These are phyloP conservation scores for Blastobotrys ciferrii DNA, from an alignment of 1,139 yeast species.

Conservation along the genomic window DNA sequence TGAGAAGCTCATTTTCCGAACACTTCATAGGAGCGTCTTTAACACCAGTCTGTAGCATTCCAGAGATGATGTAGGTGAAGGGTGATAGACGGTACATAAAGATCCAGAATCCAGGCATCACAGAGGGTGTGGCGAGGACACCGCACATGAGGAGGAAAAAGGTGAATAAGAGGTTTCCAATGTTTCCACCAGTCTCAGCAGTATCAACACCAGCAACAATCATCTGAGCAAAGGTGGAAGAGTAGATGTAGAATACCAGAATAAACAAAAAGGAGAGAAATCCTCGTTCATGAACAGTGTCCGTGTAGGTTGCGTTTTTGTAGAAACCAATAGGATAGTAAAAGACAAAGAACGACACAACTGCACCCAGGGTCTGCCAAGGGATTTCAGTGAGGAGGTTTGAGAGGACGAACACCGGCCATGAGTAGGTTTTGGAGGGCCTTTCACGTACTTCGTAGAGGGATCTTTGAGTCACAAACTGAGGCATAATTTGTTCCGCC, in stretches of 20 bases:
- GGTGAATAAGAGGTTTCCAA: slow-evolving; percentile 61
- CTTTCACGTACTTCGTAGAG: slow-evolving; percentile 89
- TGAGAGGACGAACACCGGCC: slow-evolving; percentile 60
- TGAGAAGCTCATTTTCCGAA: slow-evolving; percentile 48
- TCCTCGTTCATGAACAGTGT: slow-evolving; percentile 56
- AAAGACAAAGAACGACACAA: slow-evolving; percentile 68
- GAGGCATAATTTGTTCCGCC: slow-evolving; percentile 72
- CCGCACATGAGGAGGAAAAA: slow-evolving; percentile 78
- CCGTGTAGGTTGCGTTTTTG: slow-evolving; percentile 43
- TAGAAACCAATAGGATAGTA: slow-evolving; percentile 73
- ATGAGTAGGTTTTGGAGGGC: slow-evolving; percentile 63
- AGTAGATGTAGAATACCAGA: slow-evolving; percentile 55
- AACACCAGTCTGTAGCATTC: slow-evolving; percentile 51
- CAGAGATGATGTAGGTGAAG: slow-evolving; percentile 63
- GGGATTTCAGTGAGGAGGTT: slow-evolving; percentile 75
- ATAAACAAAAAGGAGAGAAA: slow-evolving; percentile 63
- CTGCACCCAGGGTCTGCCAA: slow-evolving; percentile 65
- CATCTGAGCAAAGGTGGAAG: slow-evolving; percentile 64
- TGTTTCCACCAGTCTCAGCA: slow-evolving; percentile 73
- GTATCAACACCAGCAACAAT: slow-evolving; percentile 60
- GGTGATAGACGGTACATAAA: slow-evolving; percentile 76
- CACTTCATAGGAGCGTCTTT: slow-evolving; percentile 60
- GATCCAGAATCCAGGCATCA: slow-evolving; percentile 60
- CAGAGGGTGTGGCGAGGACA: slow-evolving; percentile 63
- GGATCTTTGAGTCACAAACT: slow-evolving; percentile 67